Evolutionary conservation across 495 filamentous ascomycete genomes (phyloP).

Genomic region (Aspergillus bridgeri): DNA sequence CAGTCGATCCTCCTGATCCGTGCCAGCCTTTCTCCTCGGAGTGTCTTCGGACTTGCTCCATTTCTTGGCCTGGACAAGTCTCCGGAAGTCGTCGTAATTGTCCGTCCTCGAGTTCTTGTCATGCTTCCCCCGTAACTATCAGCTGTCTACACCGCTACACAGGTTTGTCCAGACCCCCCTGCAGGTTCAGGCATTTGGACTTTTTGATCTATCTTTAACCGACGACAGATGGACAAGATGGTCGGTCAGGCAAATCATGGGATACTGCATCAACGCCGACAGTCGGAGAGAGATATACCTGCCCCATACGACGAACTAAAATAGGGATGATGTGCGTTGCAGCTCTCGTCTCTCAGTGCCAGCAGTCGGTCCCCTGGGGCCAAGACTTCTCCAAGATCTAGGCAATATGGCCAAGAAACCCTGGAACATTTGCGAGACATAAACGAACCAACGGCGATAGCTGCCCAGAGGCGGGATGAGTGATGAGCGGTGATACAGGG

Average conservation of each 20-base stretch:
- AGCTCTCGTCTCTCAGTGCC: background rate
- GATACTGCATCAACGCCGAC: background rate
- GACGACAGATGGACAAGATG: background rate
- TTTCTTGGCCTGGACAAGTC: background rate
- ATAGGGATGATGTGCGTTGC: background rate
- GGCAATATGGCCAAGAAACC: conserved; percentile 14
- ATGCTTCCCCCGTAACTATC: background rate
- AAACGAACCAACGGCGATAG: background rate
- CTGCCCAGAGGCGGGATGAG: conserved; percentile 6
- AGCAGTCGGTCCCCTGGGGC: background rate
- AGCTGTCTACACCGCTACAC: background rate
- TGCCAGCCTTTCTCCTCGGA: background rate
- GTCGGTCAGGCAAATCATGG: background rate
- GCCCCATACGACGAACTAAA: background rate
- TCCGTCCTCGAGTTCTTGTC: background rate
- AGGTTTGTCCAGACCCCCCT: background rate
- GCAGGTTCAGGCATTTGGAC: no score
- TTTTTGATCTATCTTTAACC: no score
- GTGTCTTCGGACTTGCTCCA: background rate
- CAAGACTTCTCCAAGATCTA: conserved; percentile 6
- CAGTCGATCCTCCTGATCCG: background rate
- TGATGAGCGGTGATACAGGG: background rate
- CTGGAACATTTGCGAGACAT: conserved; percentile 8
- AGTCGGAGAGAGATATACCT: background rate
- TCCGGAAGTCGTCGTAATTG: background rate